phyloP scores from a whole-genome alignment of 768 basidiomycete species.

The Paxillus rubicundulus region DNA sequence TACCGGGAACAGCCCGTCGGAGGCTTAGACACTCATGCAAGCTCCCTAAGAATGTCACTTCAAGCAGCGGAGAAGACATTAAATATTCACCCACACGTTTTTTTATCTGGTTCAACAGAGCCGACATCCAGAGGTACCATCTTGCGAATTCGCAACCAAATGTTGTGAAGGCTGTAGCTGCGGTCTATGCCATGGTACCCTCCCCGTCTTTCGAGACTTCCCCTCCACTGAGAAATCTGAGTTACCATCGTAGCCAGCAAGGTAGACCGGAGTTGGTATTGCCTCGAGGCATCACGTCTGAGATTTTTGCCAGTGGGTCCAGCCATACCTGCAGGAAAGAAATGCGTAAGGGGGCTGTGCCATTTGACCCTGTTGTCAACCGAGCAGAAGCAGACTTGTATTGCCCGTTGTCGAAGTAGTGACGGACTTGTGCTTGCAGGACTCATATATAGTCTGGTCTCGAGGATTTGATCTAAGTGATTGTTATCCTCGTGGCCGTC shows the following conservation, averaged over 20 bases:
- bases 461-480: slow-evolving; percentile 36
- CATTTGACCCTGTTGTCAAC: too few relatives aligned
- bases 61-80: neutral
- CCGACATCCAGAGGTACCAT: slow-evolving; percentile 40
- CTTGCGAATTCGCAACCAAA: slow-evolving; percentile 38
- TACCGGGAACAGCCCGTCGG: slow-evolving; percentile 41
- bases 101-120: slow-evolving; percentile 30
- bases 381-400: slow-evolving; percentile 39
- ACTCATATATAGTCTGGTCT: slow-evolving; percentile 47
- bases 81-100: slow-evolving; percentile 32
- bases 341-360: slow-evolving; percentile 35
- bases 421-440: slow-evolving; percentile 36
- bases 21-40: slow-evolving; percentile 27
- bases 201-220: slow-evolving; percentile 6
- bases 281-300: slow-evolving; percentile 16
- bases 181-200: slow-evolving; percentile 31
- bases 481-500: slow-evolving; percentile 35
- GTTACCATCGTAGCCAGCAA: slow-evolving; percentile 4
- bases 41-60: slow-evolving; percentile 18
- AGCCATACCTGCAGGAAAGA: slow-evolving; percentile 38
- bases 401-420: slow-evolving; percentile 33
- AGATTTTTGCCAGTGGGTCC: slow-evolving; percentile 15
- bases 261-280: slow-evolving; percentile 31
- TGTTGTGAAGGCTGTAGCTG: slow-evolving; percentile 40
- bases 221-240: slow-evolving; percentile 10